Conservation (phyloP, 108 stramenopile species). For the Discostella pseudostelligera region DNA sequence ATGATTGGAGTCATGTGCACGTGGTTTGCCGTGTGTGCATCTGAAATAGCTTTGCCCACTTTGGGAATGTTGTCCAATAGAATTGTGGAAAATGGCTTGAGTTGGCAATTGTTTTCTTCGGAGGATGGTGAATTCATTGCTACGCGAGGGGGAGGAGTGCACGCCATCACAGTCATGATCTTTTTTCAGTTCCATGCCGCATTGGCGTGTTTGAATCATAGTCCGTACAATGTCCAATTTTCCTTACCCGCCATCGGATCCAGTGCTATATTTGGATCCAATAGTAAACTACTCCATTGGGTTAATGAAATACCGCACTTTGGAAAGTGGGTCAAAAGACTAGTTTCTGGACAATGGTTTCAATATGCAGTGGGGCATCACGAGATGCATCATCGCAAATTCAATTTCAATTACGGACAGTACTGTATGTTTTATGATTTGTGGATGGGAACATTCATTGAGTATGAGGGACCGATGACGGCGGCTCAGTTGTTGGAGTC, state of each 20-base stretch:
- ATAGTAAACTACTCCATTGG: neutral
- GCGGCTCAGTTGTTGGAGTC: conserved; percentile 32
- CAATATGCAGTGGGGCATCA: conserved; percentile 77
- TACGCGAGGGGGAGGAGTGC: conserved; percentile 44
- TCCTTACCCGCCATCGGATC: conserved; percentile 47
- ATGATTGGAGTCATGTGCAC: conserved; percentile 64
- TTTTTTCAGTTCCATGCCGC: conserved; percentile 77
- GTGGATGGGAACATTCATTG: conserved; percentile 68
- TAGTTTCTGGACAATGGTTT: conserved; percentile 49
- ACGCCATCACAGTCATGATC: conserved; percentile 58
- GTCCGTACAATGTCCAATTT: conserved; percentile 62
- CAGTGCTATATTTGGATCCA: conserved; percentile 15
- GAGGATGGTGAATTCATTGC: conserved; percentile 7
- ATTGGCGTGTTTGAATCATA: conserved; percentile 77
- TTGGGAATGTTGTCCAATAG: conserved; percentile 3
- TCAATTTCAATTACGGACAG: conserved; percentile 90
- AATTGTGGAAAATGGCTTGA: neutral
- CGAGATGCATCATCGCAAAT: conserved; percentile 94
- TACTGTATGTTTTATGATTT: conserved; percentile 91
- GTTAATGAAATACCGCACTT: conserved; percentile 47
- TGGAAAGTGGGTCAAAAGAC: conserved; percentile 60
- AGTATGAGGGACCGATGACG: conserved; percentile 69
- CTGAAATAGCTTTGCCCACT: conserved; percentile 31
- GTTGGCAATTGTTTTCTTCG: neutral
- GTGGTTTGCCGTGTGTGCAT: conserved; percentile 54